Percentiles rank a stretch among this genome's conserved stretches.
phyloP scores from a whole-genome alignment of 108 stramenopile genomes.

The Nitzschia inconspicua region DNA sequence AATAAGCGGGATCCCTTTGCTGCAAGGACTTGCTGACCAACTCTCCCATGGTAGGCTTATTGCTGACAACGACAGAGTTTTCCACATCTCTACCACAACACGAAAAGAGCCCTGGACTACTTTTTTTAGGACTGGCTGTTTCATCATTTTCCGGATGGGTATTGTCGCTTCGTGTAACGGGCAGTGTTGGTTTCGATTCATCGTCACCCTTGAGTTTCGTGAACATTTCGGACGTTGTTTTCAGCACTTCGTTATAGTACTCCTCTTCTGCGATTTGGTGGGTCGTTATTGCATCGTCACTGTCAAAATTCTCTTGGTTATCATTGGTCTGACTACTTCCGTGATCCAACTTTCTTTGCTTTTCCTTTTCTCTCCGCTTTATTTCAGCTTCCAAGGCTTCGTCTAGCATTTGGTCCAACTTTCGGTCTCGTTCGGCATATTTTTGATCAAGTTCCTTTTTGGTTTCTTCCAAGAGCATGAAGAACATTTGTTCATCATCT shows the following conservation, averaged over 20 bases:
- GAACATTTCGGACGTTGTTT: background rate
- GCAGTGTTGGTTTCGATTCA: background rate
- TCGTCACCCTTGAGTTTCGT: background rate
- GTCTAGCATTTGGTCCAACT: background rate
- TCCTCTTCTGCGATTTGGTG: too few relatives aligned
- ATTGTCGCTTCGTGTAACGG: too few relatives aligned
- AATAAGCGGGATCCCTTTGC: too few relatives aligned
- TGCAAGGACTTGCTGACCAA: too few relatives aligned
- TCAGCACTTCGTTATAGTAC: background rate
- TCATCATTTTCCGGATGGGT: background rate
- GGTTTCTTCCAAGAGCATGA: conserved; percentile 1
- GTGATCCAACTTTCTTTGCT: background rate
- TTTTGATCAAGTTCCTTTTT: conserved; percentile 3
- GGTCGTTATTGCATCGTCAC: background rate
- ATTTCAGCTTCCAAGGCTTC: conserved; percentile 1
- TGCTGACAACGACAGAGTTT: background rate
- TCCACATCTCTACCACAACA: background rate
- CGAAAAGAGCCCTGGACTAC: background rate
- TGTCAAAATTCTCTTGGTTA: background rate
- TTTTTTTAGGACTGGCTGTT: background rate
- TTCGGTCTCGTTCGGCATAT: background rate
- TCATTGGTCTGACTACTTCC: background rate
- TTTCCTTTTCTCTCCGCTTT: background rate
- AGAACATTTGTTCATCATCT: conserved; percentile 5
- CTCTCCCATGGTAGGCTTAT: background rate